Evolutionary conservation across 1,139 yeast species (phyloP).

Genomic region (Yamadazyma atlantica): DNA sequence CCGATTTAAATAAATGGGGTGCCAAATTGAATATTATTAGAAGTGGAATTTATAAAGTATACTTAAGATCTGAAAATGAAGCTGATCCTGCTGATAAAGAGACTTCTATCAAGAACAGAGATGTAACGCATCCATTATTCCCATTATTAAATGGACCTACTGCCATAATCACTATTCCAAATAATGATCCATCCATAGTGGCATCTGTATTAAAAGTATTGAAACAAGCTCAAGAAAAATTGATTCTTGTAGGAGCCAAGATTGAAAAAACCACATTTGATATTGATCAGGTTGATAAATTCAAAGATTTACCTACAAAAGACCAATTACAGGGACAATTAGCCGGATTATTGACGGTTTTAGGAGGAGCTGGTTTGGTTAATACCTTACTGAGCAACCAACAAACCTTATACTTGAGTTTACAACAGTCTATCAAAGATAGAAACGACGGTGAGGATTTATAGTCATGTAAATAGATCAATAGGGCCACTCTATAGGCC

Average conservation of each 20-base stretch:
- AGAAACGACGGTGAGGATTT: constrained; percentile 19
- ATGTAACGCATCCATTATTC: constrained; percentile 60
- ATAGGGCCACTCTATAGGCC: too few species aligned
- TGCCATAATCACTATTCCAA: constrained; percentile 70
- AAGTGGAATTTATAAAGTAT: constrained; percentile 69
- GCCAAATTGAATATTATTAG: constrained; percentile 68
- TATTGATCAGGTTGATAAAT: constrained; percentile 52
- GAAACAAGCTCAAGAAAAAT: constrained; percentile 65
- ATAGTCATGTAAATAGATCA: constrained; percentile 4
- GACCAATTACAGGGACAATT: constrained; percentile 77
- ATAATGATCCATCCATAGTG: constrained; percentile 69
- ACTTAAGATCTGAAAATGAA: constrained; percentile 66
- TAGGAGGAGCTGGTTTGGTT: constrained; percentile 89
- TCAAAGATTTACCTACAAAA: constrained; percentile 72
- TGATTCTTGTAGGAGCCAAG: constrained; percentile 83
- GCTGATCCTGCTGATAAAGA: constrained; percentile 74
- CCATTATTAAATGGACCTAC: constrained; percentile 82
- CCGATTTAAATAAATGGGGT: constrained; percentile 61
- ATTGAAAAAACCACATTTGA: constrained; percentile 62
- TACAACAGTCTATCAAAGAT: constrained; percentile 60
- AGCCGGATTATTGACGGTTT: constrained; percentile 77
- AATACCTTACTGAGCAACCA: constrained; percentile 73
- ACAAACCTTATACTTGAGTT: constrained; percentile 67
- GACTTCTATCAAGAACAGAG: constrained; percentile 45
- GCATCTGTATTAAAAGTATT: constrained; percentile 60